Evolutionary conservation across 805 yeast species (phyloP), one percentile per base, ranked within the genome.

Genomic region (Sugiyamaella valdiviana): DNA sequence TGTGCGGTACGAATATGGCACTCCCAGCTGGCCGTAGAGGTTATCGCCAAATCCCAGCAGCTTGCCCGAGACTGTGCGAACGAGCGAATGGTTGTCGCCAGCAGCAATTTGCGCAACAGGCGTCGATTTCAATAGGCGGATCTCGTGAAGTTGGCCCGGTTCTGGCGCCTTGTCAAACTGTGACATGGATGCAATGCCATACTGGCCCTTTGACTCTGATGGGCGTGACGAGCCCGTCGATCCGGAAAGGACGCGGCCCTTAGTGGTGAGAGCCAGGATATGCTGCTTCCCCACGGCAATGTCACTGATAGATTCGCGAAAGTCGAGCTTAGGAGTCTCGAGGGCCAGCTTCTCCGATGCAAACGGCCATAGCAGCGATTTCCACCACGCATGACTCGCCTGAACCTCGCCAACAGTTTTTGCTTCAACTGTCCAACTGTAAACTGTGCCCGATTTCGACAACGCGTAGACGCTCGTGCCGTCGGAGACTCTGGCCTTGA

Each of bases 31-130:
- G n/a, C 98, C 98, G 63, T 69, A 79, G 2, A 78, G 72, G 63
- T 91, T 91, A 50, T 78, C 77, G 20, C 99, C 99, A 78, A 93
- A 90, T 1, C 88, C 76, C 78, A 83, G 85, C n/a, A 88, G 68
- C 45, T 73, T 71, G 6, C 91, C 93, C n/a, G 70, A 59, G 1
- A 70, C 57, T 57, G 86, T 91, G n/a, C 77, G 63, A 5, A 81
- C 91, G 29, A 89, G 63, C 2, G 89, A 78, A 65, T 88, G 95
- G 62, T 71, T 72, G 43, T 74, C 72, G 7, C 98, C 97, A 50
- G 85, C 71, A 0, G 93, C 86, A 38, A 91, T 74, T 56, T 78
- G 70, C 3, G 59, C 65, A 45, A 87, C 79, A 1, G 58, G 54
- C 43, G 62, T 75, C 50, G 78, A 73, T 55, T 82, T 80, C 55